Evolutionary conservation across 2,329 filamentous ascomycete genomes (phyloP), one percentile per base, ranked within the genome.

Genomic region (Scleromitrula shiraiana): DNA sequence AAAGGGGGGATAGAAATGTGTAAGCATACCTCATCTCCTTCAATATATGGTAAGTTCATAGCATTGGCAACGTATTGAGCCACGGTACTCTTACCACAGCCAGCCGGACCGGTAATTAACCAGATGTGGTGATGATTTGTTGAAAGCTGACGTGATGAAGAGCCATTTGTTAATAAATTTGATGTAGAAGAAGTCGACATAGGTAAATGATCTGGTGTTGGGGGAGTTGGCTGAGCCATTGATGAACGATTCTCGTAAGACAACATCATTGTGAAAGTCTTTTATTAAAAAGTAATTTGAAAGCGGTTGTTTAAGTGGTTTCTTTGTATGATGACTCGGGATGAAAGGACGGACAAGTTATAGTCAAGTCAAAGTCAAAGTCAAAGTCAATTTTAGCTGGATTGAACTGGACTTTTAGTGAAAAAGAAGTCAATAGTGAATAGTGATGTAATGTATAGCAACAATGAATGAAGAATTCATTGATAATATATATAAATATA

Each of bases 1-100:
- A 17, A 4, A 27, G 5, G 8, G 4, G 10, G 14, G 29, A 15
- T 37, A 1, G 36, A 40, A 24, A 24, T n/a, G 24, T 15, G 70
- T n/a, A n/a, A n/a, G n/a, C 78, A 57, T 76, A 89, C 85, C 69
- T 85, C 77, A 62, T 90, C 85, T 52, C 86, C 85, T 69, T 90
- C 85, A 15, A 90, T 74, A 63, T 84, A 90, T 14, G 83, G 83
- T 50, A 87, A 63, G 24, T 75, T 68, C 29, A 89, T 70, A n/a
- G 74, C 65, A 19, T 74, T 67, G 36, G 84, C 76, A 36, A 90
- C 66, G 61, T 79, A 71, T 57, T 80, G 70, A 36, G 83, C 86
- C 23, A 90, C 77, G 0, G 85, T 89, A 49, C 79, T 85, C 72
- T 90, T 90, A 50, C 85, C 85, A 62, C 83, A 88, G 23, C 86